These are phyloP conservation scores for Macaranga tanarius DNA, from an alignment of 441 rosid species.

Conservation along the genomic window DNA sequence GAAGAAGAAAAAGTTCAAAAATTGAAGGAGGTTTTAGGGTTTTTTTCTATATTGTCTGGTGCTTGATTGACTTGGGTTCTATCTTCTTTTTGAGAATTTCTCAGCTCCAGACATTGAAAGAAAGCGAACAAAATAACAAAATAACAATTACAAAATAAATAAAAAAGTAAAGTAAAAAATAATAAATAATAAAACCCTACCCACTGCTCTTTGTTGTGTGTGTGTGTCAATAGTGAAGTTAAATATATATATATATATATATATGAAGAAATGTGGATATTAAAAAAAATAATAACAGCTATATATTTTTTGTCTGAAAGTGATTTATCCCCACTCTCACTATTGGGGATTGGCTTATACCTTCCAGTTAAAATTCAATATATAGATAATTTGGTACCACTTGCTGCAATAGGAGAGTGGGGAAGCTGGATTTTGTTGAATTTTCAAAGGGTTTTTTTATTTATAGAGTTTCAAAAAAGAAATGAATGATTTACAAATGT, in stretches of 20 bases:
- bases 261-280: neutral
- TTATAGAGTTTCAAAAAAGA: neutral
- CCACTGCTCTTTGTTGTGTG: constrained; percentile 34
- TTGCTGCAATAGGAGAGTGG: neutral
- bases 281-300: constrained; percentile 12
- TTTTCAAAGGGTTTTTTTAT: neutral
- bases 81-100: constrained; percentile 38
- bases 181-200: constrained; percentile 65
- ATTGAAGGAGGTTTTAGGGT: constrained; percentile 32
- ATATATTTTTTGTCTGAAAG: constrained; percentile 2
- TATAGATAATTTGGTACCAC: neutral
- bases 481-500: neutral
- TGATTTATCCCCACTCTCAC: neutral
- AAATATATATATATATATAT: too few species aligned
- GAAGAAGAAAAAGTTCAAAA: constrained; percentile 15
- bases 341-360: neutral
- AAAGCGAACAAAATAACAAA: constrained; percentile 31
- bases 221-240: constrained; percentile 30
- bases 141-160: constrained; percentile 41
- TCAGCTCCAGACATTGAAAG: constrained; percentile 18
- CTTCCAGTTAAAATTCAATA: neutral
- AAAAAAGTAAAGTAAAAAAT: too few species aligned
- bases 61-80: constrained; percentile 39
- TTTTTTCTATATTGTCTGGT: constrained; percentile 31
- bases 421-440: neutral